Conservation (phyloP, 352 stramenopile genomes). For the Phytophthora lateralis region DNA sequence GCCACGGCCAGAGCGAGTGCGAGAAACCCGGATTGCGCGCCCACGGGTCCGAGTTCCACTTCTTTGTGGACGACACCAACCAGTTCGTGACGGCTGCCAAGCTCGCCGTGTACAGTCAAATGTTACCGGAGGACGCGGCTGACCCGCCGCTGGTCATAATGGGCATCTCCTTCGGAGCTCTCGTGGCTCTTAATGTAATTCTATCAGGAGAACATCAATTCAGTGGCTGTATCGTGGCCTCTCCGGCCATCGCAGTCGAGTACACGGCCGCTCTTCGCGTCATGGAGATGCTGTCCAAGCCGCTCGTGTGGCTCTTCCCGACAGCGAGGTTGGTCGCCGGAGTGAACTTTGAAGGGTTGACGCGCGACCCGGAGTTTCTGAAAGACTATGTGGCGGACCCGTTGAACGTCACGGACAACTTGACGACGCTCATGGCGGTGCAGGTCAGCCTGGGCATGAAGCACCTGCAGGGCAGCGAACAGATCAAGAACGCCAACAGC, state of each 20-base stretch:
- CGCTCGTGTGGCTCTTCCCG: constrained; percentile 50
- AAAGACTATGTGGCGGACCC: constrained; percentile 60
- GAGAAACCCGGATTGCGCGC: constrained; percentile 39
- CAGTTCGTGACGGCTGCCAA: constrained; percentile 55
- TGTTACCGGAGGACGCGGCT: constrained; percentile 29
- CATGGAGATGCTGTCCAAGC: constrained; percentile 44
- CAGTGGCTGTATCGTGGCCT: constrained; percentile 52
- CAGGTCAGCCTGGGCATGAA: constrained; percentile 46
- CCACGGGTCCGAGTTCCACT: constrained; percentile 57
- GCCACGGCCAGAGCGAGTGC: constrained; percentile 61
- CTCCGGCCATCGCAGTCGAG: constrained; percentile 66
- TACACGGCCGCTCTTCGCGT: constrained; percentile 51
- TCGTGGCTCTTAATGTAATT: constrained; percentile 65
- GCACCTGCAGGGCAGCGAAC: constrained; percentile 32
- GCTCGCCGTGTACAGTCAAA: constrained; percentile 35
- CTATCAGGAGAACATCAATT: constrained; percentile 55
- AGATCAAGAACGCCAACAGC: constrained; percentile 38
- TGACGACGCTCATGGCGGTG: constrained; percentile 52
- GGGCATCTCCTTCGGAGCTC: constrained; percentile 70
- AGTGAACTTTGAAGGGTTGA: constrained; percentile 52
- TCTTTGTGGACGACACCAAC: constrained; percentile 80
- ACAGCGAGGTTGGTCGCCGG: constrained; percentile 53
- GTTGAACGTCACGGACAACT: constrained; percentile 47
- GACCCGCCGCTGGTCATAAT: constrained; percentile 55
- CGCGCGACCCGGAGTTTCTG: constrained; percentile 45